Base-by-base conservation (phyloP, 2,329 filamentous ascomycete genomes). In the Sporothrix protearum region DNA sequence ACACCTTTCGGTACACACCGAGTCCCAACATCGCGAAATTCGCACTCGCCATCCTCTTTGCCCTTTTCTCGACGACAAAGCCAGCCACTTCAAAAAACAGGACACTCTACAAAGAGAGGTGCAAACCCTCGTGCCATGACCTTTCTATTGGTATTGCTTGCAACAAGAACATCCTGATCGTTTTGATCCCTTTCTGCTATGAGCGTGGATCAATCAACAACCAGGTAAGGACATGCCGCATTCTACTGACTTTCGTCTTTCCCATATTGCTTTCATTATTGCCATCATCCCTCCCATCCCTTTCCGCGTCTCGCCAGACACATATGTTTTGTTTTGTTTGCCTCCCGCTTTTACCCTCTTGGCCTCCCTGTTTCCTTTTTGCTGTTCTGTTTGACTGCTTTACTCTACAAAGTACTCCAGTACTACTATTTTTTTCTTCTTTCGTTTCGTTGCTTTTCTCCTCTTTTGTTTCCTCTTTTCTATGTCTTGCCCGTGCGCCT, bases 121-220 rank as follows among this genome's bases (percentile, higher is more conserved):
- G 22, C 36, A 22, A 22, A 22, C 30, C 30, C 53, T 64, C 16
- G n/a, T 68, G 53, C 36, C 57, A 67, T 71, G 64, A 12, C 53
- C 70, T 51, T 68, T 51, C 45, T 28, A 61, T 68, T 49, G 22
- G 22, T 22, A 57, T 30, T 73, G 47, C 53, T 66, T 71, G 55
- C 36, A 68, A 64, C 33, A 64, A 30, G 57, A 30, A 36, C 42
- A 25, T 53, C 45, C 8, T 66, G 68, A 69, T 63, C 22, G 28
- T 14, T 14, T n/a, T 61, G 68, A 69, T 63, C 22, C 42, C 1
- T 70, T 22, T 75, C 81, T 88, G 87, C 85, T 89, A 90, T 90
- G 88, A 89, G 83, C 84, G 85, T 85, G 81, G 85, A 88, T 81
- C 84, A 84, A 81, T 81, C 81, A 79, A 80, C 81, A 81, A 82